Conservation (phyloP, 1,284 basidiomycete species). For the Cutaneotrichosporon spelunceum region DNA sequence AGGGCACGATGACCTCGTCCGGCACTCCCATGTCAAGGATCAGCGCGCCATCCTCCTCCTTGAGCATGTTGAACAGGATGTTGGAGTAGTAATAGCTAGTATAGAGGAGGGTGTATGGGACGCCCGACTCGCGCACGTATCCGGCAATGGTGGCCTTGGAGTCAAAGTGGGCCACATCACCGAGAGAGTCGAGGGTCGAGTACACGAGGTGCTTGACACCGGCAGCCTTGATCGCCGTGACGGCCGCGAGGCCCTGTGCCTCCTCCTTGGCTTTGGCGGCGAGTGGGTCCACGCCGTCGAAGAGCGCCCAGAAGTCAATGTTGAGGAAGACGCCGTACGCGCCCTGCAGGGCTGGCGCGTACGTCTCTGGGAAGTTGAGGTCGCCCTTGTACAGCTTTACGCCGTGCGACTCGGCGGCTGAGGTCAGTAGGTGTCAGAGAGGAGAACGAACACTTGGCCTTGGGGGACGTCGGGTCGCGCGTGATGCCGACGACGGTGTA, state of each 20-base stretch:
- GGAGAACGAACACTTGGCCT: slow-evolving; percentile 1
- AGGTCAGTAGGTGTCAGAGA: background rate
- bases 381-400: background rate
- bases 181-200: background rate
- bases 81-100: background rate
- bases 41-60: background rate
- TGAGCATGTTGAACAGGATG: background rate
- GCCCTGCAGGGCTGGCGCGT: background rate
- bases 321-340: background rate
- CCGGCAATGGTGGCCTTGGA: background rate
- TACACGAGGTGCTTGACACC: background rate
- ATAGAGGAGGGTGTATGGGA: background rate
- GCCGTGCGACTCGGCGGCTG: background rate
- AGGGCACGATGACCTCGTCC: background rate
- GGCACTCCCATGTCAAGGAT: background rate
- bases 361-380: background rate
- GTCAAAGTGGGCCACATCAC: background rate
- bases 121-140: background rate
- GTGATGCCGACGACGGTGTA: slow-evolving; percentile 24
- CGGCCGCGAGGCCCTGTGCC: background rate
- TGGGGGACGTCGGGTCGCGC: slow-evolving; percentile 13
- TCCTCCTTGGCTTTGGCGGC: background rate
- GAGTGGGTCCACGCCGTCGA: background rate
- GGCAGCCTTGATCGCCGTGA: background rate
- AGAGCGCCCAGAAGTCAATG: background rate